Percentiles rank a stretch among this genome's conserved stretches.
phyloP scores from a whole-genome alignment of 2,329 filamentous ascomycete species.

The Aspergillus neotritici region DNA sequence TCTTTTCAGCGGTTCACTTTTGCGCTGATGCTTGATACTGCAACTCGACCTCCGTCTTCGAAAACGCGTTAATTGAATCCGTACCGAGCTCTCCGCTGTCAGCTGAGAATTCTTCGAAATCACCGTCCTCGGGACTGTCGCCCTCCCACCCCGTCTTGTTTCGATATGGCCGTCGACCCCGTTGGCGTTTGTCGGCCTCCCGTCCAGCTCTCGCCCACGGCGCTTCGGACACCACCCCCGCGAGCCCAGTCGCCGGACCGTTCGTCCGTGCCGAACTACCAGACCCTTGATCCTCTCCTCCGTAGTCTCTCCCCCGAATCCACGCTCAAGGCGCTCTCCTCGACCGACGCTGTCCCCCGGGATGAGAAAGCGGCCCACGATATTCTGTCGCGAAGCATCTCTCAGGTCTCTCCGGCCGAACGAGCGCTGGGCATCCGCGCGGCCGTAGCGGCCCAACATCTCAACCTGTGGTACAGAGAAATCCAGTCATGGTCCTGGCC shows the following conservation, averaged over 20 bases:
- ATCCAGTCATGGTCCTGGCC: slow-evolving; percentile 57
- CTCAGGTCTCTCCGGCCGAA: slow-evolving; percentile 51
- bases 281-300: slow-evolving; percentile 44
- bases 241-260: slow-evolving; percentile 37
- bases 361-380: slow-evolving; percentile 35
- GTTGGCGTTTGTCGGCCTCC: slow-evolving; percentile 24
- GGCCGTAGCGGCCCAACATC: slow-evolving; percentile 53
- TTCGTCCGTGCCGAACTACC: slow-evolving; percentile 30
- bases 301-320: slow-evolving; percentile 50
- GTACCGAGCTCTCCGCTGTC: slow-evolving; percentile 9
- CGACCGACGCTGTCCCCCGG: slow-evolving; percentile 37
- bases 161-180: slow-evolving; percentile 30
- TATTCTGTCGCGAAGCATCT: slow-evolving; percentile 46
- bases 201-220: slow-evolving; percentile 24
- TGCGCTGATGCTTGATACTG: slow-evolving; percentile 20
- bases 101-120: slow-evolving; percentile 5
- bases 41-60: slow-evolving; percentile 26
- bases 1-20: slow-evolving; percentile 25
- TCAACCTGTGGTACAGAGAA: slow-evolving; percentile 55
- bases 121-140: no score
- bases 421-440: slow-evolving; percentile 55
- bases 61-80: slow-evolving; percentile 15
- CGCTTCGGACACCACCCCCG: slow-evolving; percentile 28
- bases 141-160: slow-evolving; percentile 9
- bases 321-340: slow-evolving; percentile 47